Base-by-base conservation (phyloP, 2,329 filamentous ascomycete genomes). In the Colletotrichum destructivum region DNA sequence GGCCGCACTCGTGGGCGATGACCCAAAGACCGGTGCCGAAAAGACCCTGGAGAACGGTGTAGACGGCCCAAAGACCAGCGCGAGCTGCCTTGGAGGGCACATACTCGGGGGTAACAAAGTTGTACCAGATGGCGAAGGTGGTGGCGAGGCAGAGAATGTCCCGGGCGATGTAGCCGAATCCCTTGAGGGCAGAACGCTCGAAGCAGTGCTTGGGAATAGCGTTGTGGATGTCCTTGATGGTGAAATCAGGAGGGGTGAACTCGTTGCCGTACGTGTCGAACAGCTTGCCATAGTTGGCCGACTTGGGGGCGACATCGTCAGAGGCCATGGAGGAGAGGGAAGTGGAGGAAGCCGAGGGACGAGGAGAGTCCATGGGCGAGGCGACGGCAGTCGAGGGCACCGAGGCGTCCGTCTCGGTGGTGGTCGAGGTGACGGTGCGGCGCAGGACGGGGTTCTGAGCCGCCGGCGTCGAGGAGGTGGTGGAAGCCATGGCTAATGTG, bases 201-300 rank as follows among this genome's bases (percentile, higher is more conserved):
- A 93, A 98, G 89, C 96, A 99, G 88, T 98, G 96, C 84, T 95
- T 94, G 75, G 96, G 96, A 77, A 99, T 99, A 81, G 96, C 96
- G 85, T 98, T 93, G 79, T 94, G 92, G 81, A 99, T 96, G 81
- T 99, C 90, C 88, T 98, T 98, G 89, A 99, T 97, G 81, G 95
- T 97, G 87, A 93, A 99, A 84, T 98, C 92, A 76, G 96, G 96
- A 69, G 97, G 88, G 83, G 94, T 88, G 87, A 99, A 99, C 79
- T 95, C 89, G 84, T 98, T 98, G 84, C 96, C 96, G 82, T 97
- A 96, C 15, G 94, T 96, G 85, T 99, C 95, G 75, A 96, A 79
- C 76, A 99, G 89, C 81, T 91, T 90, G 77, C 89, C 90, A 76
- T 89, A 91, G 76, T 76, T 74, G 66, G 78, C 65, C 74, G 83